These are phyloP conservation scores for Vaccinium myrtillus DNA, from an alignment of 148 eudicot species.

Conservation along the genomic window DNA sequence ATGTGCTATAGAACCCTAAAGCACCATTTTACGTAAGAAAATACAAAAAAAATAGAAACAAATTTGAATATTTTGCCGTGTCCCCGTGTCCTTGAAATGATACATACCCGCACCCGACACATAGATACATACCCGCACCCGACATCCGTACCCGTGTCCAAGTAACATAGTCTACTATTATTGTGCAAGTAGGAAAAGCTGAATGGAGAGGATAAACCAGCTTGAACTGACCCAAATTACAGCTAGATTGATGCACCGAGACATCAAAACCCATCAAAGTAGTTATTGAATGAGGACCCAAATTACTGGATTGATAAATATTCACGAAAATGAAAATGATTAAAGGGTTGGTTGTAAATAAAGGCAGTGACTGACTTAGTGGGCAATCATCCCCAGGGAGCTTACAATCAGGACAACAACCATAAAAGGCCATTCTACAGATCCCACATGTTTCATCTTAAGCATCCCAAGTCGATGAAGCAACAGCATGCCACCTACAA, in stretches of 20 bases:
- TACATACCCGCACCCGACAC: too few species aligned
- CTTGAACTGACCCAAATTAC: neutral
- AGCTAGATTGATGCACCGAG: neutral
- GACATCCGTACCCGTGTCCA: too few species aligned
- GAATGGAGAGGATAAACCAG: neutral
- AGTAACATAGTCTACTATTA: neutral
- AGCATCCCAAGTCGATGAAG: slow-evolving; percentile 99
- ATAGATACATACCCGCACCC: too few species aligned
- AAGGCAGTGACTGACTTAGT: slow-evolving; percentile 52
- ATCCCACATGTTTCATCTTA: slow-evolving; percentile 98
- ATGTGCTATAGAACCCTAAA: too few species aligned
- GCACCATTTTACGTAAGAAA: too few species aligned
- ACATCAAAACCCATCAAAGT: neutral
- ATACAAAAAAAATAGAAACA: too few species aligned
- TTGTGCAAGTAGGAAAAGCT: neutral
- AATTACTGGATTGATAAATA: neutral
- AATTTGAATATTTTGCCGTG: too few species aligned
- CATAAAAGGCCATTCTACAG: slow-evolving; percentile 96
- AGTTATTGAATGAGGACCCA: neutral
- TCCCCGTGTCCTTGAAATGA: too few species aligned
- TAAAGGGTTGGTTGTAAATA: neutral
- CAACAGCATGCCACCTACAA: slow-evolving; percentile 90
- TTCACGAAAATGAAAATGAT: neutral
- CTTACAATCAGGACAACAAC: slow-evolving; percentile 98
- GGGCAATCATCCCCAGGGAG: slow-evolving; percentile 99